Conservation (phyloP, 768 basidiomycete species). For the Rhodotorula toruloides region DNA sequence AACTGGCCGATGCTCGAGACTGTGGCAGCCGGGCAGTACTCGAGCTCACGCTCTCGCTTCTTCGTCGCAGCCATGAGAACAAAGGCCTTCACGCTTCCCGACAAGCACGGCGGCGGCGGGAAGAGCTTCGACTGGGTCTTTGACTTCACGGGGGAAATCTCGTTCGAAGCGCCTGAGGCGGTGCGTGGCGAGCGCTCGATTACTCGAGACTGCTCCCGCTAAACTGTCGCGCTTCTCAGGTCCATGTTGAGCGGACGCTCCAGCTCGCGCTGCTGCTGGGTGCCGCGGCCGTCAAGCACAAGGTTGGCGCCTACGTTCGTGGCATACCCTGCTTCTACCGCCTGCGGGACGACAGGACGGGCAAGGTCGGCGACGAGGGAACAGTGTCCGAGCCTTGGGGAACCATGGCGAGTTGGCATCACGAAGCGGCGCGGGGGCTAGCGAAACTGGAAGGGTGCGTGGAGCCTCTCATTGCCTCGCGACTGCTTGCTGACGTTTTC, state of each 20-base stretch:
- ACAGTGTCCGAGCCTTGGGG: constrained; percentile 29
- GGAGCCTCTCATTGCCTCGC: not conserved
- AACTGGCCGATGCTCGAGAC: too few relatives aligned
- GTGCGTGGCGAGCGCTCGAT: not conserved
- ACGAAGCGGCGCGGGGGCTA: constrained; percentile 30
- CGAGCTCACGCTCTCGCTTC: not conserved
- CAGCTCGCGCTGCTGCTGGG: constrained; percentile 25
- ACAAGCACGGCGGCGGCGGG: not conserved
- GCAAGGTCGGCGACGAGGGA: constrained; percentile 10
- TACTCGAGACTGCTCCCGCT: not conserved
- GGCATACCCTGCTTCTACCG: constrained; percentile 14
- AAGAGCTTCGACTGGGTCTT: constrained; percentile 29
- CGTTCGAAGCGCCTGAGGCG: constrained; percentile 16
- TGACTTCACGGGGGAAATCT: constrained; percentile 33
- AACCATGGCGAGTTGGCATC: constrained; percentile 16
- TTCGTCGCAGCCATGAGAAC: constrained; percentile 7
- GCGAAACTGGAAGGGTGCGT: constrained; percentile 25
- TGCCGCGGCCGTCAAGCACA: constrained; percentile 1
- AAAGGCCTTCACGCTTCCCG: constrained; percentile 24
- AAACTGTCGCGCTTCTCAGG: not conserved
- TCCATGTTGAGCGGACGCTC: constrained; percentile 33
- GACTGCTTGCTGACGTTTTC: not conserved
- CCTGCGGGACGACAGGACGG: constrained; percentile 20
- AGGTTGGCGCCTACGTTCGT: constrained; percentile 19
- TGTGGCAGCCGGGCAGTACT: not conserved